phyloP scores from a whole-genome alignment of 2,329 filamentous ascomycete species.

The Trichophyton verrucosum region DNA sequence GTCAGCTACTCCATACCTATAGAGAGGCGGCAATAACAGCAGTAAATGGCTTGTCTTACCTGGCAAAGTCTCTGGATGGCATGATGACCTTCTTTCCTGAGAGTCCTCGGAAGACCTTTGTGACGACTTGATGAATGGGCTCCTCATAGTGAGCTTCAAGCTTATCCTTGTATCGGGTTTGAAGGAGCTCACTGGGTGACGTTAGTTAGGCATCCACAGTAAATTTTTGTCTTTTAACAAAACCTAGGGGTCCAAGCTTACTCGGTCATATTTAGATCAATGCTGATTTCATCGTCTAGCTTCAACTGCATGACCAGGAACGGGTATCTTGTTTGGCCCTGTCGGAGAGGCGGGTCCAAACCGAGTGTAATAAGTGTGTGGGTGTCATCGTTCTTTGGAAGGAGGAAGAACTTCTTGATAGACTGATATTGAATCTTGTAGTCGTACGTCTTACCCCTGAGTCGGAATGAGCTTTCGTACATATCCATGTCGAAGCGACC shows the following conservation, averaged over 20 bases:
- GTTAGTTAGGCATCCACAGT: neutral
- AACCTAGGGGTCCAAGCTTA: conserved; percentile 18
- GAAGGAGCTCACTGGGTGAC: conserved; percentile 51
- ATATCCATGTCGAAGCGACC: conserved; percentile 99
- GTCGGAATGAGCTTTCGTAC: conserved; percentile 93
- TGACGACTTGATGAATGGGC: conserved; percentile 83
- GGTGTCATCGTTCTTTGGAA: conserved; percentile 96
- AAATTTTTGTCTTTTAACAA: neutral
- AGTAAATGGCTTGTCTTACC: conserved; percentile 28
- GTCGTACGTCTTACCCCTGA: conserved; percentile 98
- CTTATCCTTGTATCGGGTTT: conserved; percentile 80
- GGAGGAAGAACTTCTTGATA: conserved; percentile 97
- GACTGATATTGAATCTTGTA: conserved; percentile 99
- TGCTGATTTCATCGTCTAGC: conserved; percentile 89
- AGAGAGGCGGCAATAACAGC: neutral
- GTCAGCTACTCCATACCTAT: conserved; percentile 7
- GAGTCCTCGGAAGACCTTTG: conserved; percentile 87
- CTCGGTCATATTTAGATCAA: conserved; percentile 92
- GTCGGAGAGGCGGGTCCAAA: conserved; percentile 83
- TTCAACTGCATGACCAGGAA: conserved; percentile 99
- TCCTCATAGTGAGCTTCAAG: conserved; percentile 83
- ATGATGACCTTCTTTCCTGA: conserved; percentile 91
- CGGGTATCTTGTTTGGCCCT: conserved; percentile 94
- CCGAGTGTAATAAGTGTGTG: conserved; percentile 92
- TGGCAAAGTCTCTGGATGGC: conserved; percentile 87